Base-by-base conservation (phyloP, 805 yeast species). In the Candida easanensis region DNA sequence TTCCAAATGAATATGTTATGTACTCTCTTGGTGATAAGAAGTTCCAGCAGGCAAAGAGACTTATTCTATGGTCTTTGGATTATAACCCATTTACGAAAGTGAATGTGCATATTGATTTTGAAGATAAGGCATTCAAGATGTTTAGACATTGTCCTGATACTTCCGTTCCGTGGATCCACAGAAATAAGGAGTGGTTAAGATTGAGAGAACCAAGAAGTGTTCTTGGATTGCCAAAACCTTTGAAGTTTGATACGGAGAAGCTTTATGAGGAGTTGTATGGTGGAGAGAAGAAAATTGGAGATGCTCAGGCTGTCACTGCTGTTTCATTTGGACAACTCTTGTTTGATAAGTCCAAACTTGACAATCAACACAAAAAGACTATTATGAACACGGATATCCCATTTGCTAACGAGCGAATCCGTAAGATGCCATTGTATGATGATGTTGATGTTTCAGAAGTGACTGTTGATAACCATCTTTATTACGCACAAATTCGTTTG, bases 401-500 rank as follows among this genome's bases (percentile, higher is more conserved):
- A 22, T 43, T 41, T n/a, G 51, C 45, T 5, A 51, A 53, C 34
- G 52, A 49, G 17, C 34, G 40, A 8, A 27, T 52, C 1, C 40
- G 46, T 33, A 37, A 44, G 20, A 25, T 54, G 14, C 55, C 60
- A 11, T 27, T 54, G 5, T 49, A 21, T n/a, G 45, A 41, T n/a
- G 45, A 42, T 5, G 46, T 33, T 1, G 46, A 44, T 7, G 44
- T 42, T 4, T 17, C 40, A 1, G 56, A 51, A 25, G 18, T 25
- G 5, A 45, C 52, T 3, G 44, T 47, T 15, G 65, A 58, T 33
- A 54, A 61, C 32, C 64, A 61, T 35, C 38, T 54, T 4, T 69
- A 72, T 49, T 55, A 61, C 28, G 63, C 71, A 13, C 80, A 76
- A 52, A 46, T 77, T 44, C 69, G 68, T 50, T 70, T 76, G 40